phyloP scores from a whole-genome alignment of 495 filamentous ascomycete species.

The Aspergillus leporis region DNA sequence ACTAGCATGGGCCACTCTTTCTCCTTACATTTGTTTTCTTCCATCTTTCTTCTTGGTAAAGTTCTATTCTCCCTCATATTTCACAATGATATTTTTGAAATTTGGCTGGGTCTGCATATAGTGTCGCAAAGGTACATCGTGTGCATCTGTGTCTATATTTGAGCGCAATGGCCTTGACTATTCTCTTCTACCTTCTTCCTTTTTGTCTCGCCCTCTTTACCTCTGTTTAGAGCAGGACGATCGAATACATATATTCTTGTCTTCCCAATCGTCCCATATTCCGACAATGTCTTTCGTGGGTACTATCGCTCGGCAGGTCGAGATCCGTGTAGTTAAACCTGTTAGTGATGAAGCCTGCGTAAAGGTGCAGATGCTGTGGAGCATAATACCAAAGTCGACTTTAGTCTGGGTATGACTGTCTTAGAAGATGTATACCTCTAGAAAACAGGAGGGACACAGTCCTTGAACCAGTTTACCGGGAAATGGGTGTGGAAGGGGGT shows the following conservation, averaged over 20 bases:
- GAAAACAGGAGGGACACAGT: too few species aligned
- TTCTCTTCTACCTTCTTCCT: neutral
- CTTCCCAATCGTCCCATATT: neutral
- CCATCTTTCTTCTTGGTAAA: slow-evolving; percentile 19
- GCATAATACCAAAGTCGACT: too few species aligned
- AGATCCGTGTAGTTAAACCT: too few species aligned
- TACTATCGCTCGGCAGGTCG: neutral
- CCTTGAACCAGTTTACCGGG: too few species aligned
- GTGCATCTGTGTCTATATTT: slow-evolving; percentile 13
- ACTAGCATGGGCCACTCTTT: neutral
- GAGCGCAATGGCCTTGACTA: neutral
- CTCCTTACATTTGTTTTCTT: slow-evolving; percentile 6
- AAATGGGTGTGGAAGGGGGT: too few species aligned
- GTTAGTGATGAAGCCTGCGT: too few species aligned
- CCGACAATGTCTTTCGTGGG: neutral
- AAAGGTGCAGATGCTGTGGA: too few species aligned
- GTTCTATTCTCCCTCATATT: slow-evolving; percentile 7
- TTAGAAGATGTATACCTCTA: too few species aligned
- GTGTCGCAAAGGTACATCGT: neutral
- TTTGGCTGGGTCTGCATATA: slow-evolving; percentile 8
- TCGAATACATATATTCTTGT: neutral
- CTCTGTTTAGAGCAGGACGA: neutral
- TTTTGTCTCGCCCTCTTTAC: neutral
- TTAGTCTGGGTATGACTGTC: too few species aligned
- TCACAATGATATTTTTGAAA: neutral